phyloP scores from a whole-genome alignment of 2,329 filamentous ascomycete species.

The Sclerotinia trifoliorum region DNA sequence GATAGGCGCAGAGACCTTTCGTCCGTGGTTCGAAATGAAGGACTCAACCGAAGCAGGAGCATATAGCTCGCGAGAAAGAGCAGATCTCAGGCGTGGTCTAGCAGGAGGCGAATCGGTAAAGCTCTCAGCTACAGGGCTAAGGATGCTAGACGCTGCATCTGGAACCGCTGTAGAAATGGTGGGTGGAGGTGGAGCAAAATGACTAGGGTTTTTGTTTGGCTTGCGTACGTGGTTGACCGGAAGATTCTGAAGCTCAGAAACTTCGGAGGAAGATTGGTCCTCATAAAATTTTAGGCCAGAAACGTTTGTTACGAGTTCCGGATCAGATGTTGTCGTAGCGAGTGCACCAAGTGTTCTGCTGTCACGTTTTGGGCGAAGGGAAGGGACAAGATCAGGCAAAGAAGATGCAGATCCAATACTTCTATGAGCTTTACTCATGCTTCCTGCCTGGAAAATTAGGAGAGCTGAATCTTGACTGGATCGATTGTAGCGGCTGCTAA shows the following conservation, averaged over 20 bases:
- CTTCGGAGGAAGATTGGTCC: conserved; percentile 25
- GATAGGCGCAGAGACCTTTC: conserved; percentile 37
- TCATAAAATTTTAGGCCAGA: conserved; percentile 20
- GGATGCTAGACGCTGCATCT: conserved; percentile 16
- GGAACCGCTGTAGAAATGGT: conserved; percentile 3
- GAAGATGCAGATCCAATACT: conserved; percentile 37
- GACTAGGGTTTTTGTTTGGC: conserved; percentile 26
- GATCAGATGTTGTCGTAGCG: conserved; percentile 2
- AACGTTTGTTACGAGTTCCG: conserved; percentile 25
- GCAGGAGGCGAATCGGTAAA: conserved; percentile 21
- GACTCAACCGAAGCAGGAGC: conserved; percentile 4
- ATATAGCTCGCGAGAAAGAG: conserved; percentile 9
- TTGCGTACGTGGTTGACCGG: conserved; percentile 29
- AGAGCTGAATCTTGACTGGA: conserved; percentile 37
- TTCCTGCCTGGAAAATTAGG: conserved; percentile 28
- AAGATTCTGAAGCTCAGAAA: conserved; percentile 21
- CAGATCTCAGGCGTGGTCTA: not conserved
- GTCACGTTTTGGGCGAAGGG: conserved; percentile 28
- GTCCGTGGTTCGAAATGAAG: conserved; percentile 28
- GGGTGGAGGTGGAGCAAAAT: conserved; percentile 20
- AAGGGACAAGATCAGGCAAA: conserved; percentile 39
- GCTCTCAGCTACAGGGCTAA: conserved; percentile 37
- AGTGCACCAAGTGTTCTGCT: conserved; percentile 13
- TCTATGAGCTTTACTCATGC: conserved; percentile 31
- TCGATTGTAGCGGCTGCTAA: conserved; percentile 29